Conservation (phyloP, 2,329 filamentous ascomycete genomes). For the Botrytis cinerea region DNA sequence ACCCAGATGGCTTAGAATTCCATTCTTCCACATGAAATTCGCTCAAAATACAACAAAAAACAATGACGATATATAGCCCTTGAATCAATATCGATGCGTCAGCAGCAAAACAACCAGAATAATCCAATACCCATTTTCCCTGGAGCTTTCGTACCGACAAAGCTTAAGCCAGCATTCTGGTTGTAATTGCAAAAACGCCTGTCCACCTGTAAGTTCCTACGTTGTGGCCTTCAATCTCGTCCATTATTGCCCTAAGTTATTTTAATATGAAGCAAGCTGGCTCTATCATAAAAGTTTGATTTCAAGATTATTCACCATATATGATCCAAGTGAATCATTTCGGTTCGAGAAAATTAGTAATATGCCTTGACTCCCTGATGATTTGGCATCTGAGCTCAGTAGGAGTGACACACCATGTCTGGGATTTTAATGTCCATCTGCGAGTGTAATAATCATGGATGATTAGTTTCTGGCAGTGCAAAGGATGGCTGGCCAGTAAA, state of each 20-base stretch:
- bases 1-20: neutral
- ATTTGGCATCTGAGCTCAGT: neutral
- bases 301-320: slow-evolving; percentile 43
- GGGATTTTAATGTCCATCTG: neutral
- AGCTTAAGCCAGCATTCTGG: neutral
- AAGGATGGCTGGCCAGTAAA: neutral
- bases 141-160: neutral
- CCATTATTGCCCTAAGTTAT: too few species aligned
- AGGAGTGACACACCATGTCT: neutral
- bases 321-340: slow-evolving; percentile 56
- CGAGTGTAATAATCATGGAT: neutral
- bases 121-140: fast-evolving
- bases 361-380: neutral
- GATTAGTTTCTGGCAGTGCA: neutral
- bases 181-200: too few species aligned
- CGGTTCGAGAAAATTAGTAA: neutral
- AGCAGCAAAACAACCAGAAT: neutral
- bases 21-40: too few species aligned
- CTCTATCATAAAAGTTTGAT: too few species aligned
- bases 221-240: neutral
- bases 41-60: neutral
- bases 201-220: neutral
- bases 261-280: too few species aligned
- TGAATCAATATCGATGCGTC: too few species aligned
- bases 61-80: neutral